Evolutionary conservation across 148 eudicot species (phyloP).

Genomic region (Agrostemma githago): DNA sequence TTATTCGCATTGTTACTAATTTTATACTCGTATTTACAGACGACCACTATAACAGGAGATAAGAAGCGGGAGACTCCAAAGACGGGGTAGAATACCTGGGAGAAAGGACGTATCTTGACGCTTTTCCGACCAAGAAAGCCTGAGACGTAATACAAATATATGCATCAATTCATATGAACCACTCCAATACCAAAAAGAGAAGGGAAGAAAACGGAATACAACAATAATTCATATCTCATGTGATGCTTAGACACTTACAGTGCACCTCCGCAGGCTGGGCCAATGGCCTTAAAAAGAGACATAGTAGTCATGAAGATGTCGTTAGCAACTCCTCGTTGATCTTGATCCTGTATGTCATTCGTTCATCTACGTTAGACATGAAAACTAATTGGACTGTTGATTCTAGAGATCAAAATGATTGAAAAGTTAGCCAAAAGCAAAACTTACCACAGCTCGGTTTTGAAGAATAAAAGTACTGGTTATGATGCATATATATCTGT

Average conservation of each 20-base stretch:
- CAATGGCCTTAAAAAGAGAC: constrained; percentile 72
- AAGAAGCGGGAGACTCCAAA: background rate
- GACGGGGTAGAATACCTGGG: constrained; percentile 25
- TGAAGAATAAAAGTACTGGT: constrained; percentile 69
- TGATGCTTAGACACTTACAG: constrained; percentile 41
- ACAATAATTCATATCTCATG: background rate
- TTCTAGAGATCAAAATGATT: background rate
- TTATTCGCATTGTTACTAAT: background rate
- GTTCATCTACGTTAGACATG: background rate
- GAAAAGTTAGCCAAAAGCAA: background rate
- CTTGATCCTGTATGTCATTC: constrained; percentile 49
- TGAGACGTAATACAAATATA: constrained; percentile 4
- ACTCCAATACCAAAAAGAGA: background rate
- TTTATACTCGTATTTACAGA: too few relatives aligned
- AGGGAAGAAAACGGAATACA: background rate
- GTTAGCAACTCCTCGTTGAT: constrained; percentile 89
- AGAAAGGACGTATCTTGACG: constrained; percentile 32
- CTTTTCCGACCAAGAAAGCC: constrained; percentile 43
- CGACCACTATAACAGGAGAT: too few relatives aligned
- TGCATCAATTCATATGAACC: background rate
- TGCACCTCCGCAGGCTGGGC: constrained; percentile 74
- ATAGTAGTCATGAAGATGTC: constrained; percentile 67
- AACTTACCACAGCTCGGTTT: constrained; percentile 79
- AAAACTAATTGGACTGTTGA: too few relatives aligned
- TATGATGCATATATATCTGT: constrained; percentile 48